Conservation (phyloP, 805 yeast species). For the Sungouiella blattae region DNA sequence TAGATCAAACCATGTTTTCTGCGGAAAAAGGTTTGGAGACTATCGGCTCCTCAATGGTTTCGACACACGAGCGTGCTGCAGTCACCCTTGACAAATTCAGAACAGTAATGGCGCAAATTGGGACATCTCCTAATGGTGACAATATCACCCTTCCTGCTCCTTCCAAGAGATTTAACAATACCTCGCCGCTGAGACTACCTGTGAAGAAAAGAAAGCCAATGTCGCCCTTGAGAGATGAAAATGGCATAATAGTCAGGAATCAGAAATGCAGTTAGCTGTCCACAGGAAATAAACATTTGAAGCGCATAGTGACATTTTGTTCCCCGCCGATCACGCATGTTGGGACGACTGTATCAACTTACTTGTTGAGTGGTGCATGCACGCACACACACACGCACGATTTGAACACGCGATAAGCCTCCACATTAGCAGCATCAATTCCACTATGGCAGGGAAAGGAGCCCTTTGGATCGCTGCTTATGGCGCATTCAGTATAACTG, state of each 20-base stretch:
- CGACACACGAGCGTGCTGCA: not conserved
- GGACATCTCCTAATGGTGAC: too few relatives aligned
- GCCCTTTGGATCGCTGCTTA: slow-evolving; percentile 4
- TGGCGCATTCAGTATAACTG: slow-evolving; percentile 10
- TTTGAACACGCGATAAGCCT: slow-evolving; percentile 10
- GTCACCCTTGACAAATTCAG: not conserved
- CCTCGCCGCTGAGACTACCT: not conserved
- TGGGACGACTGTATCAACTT: too few relatives aligned
- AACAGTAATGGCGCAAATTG: not conserved
- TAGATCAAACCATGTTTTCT: not conserved
- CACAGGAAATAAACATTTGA: too few relatives aligned
- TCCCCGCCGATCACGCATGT: too few relatives aligned
- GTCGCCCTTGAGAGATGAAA: slow-evolving; percentile 7
- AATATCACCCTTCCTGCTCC: not conserved
- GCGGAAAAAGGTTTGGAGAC: not conserved
- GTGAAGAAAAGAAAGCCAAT: slow-evolving; percentile 8
- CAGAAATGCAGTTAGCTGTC: too few relatives aligned
- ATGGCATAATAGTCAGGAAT: too few relatives aligned
- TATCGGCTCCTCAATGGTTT: not conserved
- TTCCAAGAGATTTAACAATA: not conserved
- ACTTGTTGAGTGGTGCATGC: not conserved
- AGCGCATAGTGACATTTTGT: too few relatives aligned
- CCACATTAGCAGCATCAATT: slow-evolving; percentile 1
- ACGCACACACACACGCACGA: not conserved
- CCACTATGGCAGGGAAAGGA: slow-evolving; percentile 2